A percentile compares a stretch with the other conserved stretches of the same genome.
phyloP scores from a whole-genome alignment of 305 asterid genomes.

The Solanum hybrid region DNA sequence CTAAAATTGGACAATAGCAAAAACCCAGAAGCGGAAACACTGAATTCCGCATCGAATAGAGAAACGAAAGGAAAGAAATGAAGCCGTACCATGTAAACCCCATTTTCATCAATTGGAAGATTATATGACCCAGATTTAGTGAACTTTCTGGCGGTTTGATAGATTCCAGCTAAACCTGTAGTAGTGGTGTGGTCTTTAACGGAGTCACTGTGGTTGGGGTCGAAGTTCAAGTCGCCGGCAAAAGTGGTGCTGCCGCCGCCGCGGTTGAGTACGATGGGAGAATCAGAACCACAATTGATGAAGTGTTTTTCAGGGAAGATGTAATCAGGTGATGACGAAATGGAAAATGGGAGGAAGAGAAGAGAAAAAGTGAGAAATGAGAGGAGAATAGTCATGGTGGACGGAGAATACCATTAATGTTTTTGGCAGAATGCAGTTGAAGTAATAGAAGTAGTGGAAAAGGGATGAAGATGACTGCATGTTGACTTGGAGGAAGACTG shows the following conservation, averaged over 20 bases:
- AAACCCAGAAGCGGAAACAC: slow-evolving; percentile 23
- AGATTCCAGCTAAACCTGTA: slow-evolving; percentile 5
- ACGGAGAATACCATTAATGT: not conserved
- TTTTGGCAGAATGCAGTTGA: not conserved
- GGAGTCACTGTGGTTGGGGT: not conserved
- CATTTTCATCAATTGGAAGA: slow-evolving; percentile 12
- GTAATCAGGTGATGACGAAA: not conserved
- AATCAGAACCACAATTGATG: slow-evolving; percentile 52
- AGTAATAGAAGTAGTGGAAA: not conserved
- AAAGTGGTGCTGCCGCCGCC: slow-evolving; percentile 8
- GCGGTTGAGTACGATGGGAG: not conserved
- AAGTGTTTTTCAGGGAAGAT: slow-evolving; percentile 25
- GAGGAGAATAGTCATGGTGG: slow-evolving; percentile 10
- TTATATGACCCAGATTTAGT: slow-evolving; percentile 19
- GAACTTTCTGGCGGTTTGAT: slow-evolving; percentile 45
- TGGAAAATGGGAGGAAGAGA: slow-evolving; percentile 2
- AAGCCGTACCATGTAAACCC: slow-evolving; percentile 40
- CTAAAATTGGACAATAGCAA: slow-evolving; percentile 31
- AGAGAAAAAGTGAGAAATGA: not conserved
- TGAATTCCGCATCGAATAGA: slow-evolving; percentile 24
- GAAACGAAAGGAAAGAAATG: slow-evolving; percentile 38
- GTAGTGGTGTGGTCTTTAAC: not conserved
- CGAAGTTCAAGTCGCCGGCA: slow-evolving; percentile 23
- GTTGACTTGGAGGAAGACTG: not conserved
- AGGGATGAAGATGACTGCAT: not conserved